Base-by-base conservation (phyloP, 2,329 filamentous ascomycete species). In the Pseudogymnoascus sp. region DNA sequence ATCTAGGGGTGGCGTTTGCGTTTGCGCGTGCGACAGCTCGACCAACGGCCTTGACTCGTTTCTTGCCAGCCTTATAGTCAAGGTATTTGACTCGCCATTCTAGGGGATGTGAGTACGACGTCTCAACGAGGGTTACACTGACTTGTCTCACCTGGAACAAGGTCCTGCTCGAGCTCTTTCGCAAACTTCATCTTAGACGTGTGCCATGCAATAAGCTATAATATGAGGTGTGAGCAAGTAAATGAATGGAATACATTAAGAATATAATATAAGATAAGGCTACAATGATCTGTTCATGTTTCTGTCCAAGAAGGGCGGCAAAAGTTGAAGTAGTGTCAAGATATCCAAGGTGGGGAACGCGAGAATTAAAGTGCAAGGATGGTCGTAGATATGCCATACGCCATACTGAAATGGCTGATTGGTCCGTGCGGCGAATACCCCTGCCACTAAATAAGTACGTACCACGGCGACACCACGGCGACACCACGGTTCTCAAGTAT, bases 21-120 rank as follows among this genome's bases (percentile, higher is more conserved):
- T 82, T 78, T 72, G 84, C 74, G 78, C 84, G 76, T 78, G 83
- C 81, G 65, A 94, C 82, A 64, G 91, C 91, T 65, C 88, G 84
- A 23, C 82, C 77, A 61, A 97, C 87, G 63, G 86, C 86, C 75
- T 97, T 97, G 74, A 97, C 82, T 73, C 92, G 88, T 78, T 97
- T 97, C 78, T 97, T 97, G 65, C 92, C 93, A 63, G 86, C 86
- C 81, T 96, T 96, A 81, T 97, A 97, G 76, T 97, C 86, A 69
- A 97, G 83, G 75, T 97, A 97, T 75, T 96, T 96, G 74, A 87
- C 83, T 71, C 90, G 86, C 93, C 93, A 97, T 83, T 97, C 85
- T 87, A 68, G 29, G 12, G 7, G 29, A 63, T 61, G 37, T 64
- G 60, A 63, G 61, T 4, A 33, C n/a, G 19, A 8, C 26, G 33